Evolutionary conservation across 108 stramenopile species (phyloP), one percentile per base, ranked within the genome.

Genomic region (Cyclotella baltica): DNA sequence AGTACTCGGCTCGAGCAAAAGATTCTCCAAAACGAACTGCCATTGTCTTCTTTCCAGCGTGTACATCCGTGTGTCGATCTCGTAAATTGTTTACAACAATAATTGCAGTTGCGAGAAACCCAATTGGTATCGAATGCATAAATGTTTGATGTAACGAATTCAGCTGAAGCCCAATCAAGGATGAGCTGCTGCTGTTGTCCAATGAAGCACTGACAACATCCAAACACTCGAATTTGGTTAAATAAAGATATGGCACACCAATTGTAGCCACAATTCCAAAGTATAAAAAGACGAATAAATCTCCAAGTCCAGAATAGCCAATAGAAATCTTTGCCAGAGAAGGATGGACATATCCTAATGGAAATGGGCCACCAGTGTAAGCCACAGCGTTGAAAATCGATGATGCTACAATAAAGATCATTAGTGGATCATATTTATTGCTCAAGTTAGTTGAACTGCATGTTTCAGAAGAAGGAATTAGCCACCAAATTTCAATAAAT

Each of bases 1-100:
- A 46, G 75, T 93, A 96, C 64, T 95, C 90, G n/a, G 66, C 52
- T 57, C 77, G 67, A 10, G 84, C 86, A 84, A 93, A 92, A 3
- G 46, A 56, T 20, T 77, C 90, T 13, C 96, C 96, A 64, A 93
- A 92, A 73, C 92, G 84, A 3, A 96, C 96, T 4, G 96, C 92
- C 61, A 89, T 68, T 10, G 96, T 96, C 15, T 53, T 69, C 71
- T 96, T 96, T 27, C 85, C 75, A 0, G 89, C 93, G 3, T 71
- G 11, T 4, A 92, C 74, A 81, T 96, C 96, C 16, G 92, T 92
- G 36, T 90, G 83, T 20, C 96, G 85, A 84, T 96, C 96, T 36
- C 96, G 87, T 25, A 96, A 71, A 79, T 96, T 96, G 81, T 96
- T 96, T 33, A 96, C 96, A 22, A 93, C 90, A 59, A 96, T 90